Percentiles rank a stretch among this genome's conserved stretches.
phyloP scores from a whole-genome alignment of 768 basidiomycete species.

The Collybiopsis luxurians region DNA sequence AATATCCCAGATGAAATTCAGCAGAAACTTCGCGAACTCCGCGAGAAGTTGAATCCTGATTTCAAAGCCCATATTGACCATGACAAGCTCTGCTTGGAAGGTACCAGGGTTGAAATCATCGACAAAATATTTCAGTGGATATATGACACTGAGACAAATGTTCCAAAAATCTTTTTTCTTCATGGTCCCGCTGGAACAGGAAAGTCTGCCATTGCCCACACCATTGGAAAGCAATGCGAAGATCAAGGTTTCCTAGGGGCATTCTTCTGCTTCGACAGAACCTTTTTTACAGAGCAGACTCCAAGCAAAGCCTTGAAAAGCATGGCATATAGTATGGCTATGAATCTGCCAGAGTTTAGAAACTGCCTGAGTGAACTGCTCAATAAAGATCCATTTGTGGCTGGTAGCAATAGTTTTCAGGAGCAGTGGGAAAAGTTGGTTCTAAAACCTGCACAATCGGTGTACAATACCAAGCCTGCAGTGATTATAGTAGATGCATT shows the following conservation, averaged over 20 bases:
- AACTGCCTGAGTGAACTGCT: neutral
- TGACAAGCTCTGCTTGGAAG: neutral
- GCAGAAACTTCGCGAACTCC: neutral
- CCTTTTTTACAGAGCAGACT: neutral
- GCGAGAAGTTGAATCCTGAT: constrained; percentile 9
- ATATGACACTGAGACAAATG: too few species aligned
- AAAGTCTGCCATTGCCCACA: neutral
- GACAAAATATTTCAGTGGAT: neutral
- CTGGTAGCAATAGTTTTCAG: neutral
- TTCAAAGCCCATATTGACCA: constrained; percentile 57
- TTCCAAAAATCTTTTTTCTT: neutral
- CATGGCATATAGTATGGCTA: neutral
- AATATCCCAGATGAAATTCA: constrained; percentile 18
- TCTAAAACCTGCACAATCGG: neutral
- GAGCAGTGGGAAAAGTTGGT: neutral
- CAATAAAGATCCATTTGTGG: neutral
- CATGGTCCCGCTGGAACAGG: neutral
- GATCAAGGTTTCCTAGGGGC: neutral
- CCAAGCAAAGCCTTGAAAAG: neutral
- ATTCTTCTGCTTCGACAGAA: neutral
- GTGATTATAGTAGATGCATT: neutral
- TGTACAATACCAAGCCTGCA: neutral
- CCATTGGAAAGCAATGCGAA: neutral
- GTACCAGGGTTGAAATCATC: neutral
- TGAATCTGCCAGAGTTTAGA: neutral